Evolutionary conservation across 2,329 filamentous ascomycete species (phyloP), one percentile per base, ranked within the genome.

Genomic region (Epichloe hybrida): DNA sequence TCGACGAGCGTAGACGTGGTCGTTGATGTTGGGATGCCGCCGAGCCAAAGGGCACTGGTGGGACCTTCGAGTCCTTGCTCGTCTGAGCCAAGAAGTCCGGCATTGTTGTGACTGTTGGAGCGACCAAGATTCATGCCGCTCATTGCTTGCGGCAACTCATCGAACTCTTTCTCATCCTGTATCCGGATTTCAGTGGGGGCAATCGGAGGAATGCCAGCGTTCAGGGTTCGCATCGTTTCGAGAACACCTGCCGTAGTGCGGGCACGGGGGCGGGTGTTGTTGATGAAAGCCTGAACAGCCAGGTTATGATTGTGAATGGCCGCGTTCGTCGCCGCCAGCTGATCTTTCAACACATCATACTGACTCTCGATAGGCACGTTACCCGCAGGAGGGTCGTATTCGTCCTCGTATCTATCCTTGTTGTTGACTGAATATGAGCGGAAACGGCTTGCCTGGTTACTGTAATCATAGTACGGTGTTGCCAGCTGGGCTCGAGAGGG

Each of bases 381-480:
- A 9, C 41, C 63, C 52, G 70, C 63, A 21, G 75, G 75, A 20
- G 64, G 61, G 38, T 77, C 82, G 53, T 86, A 88, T 53, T 89
- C 85, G 27, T 89, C 84, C 49, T 94, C 90, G 61, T 97, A 97
- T 66, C 93, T 94, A 65, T 97, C 91, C 68, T 95, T 96, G 51
- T 95, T 94, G 67, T 98, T 98, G 57, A 98, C 93, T 1, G 93
- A 98, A 67, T 96, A 97, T 2, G 93, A 98, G 45, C 93, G 83
- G 74, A 97, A 95, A 49, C 93, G 82, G 65, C 87, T 97, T 43
- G 84, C 77, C 59, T 86, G 86, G 63, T 83, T 84, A 57, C 88
- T 78, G 63, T 87, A 84, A 54, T 83, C 82, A 54, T 91, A 72
- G 61, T 88, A 85, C 2, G 86, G 83, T 8, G 86, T 83, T 41